These are phyloP conservation scores for Melaleuca quinquenervia DNA, from an alignment of 345 rosid species.

Conservation along the genomic window DNA sequence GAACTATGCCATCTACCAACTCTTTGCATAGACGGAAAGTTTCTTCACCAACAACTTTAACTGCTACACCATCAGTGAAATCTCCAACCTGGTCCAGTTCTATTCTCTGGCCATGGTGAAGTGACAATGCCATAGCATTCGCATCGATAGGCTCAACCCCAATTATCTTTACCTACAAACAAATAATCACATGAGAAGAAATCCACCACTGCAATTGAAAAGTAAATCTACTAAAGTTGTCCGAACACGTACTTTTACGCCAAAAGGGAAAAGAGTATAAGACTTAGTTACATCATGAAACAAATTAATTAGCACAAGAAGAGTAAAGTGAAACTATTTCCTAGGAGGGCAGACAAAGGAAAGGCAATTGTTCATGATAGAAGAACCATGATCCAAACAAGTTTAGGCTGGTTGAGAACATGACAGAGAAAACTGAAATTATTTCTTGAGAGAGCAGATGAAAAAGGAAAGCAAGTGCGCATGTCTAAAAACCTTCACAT, in stretches of 20 bases:
- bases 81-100: slow-evolving; percentile 85
- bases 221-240: background rate
- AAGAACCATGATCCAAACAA: background rate
- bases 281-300: background rate
- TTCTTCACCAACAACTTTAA: slow-evolving; percentile 92
- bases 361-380: background rate
- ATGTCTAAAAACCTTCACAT: background rate
- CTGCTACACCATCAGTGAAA: slow-evolving; percentile 99
- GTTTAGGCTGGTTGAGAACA: background rate
- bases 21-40: slow-evolving; percentile 75
- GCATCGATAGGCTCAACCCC: slow-evolving; percentile 96
- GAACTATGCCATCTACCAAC: slow-evolving; percentile 88
- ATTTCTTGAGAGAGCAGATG: background rate
- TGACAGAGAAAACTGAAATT: background rate
- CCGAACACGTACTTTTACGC: background rate
- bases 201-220: background rate
- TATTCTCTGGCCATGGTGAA: slow-evolving; percentile 88
- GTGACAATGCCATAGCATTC: slow-evolving; percentile 94
- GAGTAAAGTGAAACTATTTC: background rate
- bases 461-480: background rate
- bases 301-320: background rate
- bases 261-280: background rate
- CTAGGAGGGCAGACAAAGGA: background rate
- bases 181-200: background rate
- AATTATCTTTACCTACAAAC: slow-evolving; percentile 74